Base-by-base conservation (phyloP, 2,329 filamentous ascomycete genomes). In the Xylogone sp. region DNA sequence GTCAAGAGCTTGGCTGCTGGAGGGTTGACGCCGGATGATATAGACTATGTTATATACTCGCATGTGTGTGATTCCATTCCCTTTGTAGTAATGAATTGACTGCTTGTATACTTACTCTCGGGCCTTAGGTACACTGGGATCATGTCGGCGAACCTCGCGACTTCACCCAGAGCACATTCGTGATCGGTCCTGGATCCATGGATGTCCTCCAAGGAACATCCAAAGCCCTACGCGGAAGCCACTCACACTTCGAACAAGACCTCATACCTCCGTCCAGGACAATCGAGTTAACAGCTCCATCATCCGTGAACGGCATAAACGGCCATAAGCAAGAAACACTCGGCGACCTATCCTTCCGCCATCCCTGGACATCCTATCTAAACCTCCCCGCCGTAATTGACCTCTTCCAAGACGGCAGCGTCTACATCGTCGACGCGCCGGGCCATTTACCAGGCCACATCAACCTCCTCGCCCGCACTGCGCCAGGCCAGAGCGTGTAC, bases 361-460 rank as follows among this genome's bases (percentile, higher is more conserved):
- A 10, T 27, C 24, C 24, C 24, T 27, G 24, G 24, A 10, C 10
- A 6, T 27, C 24, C 10, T 27, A 27, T 27, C 24, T 27, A 5
- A 27, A 27, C 10, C 24, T 27, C 49, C 71, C 73, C 2, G 62
- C 69, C 1, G 66, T 67, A 1, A 58, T 79, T 6, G 77, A 80
- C 53, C 61, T 78, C 42, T 75, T 75, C 53, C 61, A 61, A 2
- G 77, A 81, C 52, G 71, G 71, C 0, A 70, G 65, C 10, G 50
- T 79, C 5, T 76, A 70, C 54, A 62, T 79, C 0, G 64, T 80
- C 27, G 73, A 79, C 55, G 69, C 71, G 0, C 77, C 77, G 0
- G 77, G 78, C 0, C 78, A 81, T 58, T 54, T 81, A 0, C 69
- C 70, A 4, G 77, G 77, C 0, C 78, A 81, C 53, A 61, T 80